phyloP scores from a whole-genome alignment of 108 stramenopile species.

The Mayamaea pseudoterrestris region DNA sequence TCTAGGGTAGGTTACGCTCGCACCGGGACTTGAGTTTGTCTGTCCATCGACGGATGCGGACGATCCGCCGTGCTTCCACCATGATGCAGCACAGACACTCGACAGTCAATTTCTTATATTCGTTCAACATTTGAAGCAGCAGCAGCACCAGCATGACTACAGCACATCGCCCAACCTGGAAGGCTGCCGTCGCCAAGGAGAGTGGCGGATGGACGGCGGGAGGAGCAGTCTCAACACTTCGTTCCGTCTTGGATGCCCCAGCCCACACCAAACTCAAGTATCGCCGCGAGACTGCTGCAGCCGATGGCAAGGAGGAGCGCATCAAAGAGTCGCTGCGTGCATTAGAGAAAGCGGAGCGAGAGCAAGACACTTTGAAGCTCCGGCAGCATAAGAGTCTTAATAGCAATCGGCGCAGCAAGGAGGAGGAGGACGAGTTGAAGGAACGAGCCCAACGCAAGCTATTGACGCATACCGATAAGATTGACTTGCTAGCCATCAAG shows the following conservation, averaged over 20 bases:
- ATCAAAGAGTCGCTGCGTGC: constrained; percentile 62
- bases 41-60: too few relatives aligned
- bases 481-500: constrained; percentile 46
- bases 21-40: too few relatives aligned
- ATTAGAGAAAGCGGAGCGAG: constrained; percentile 63
- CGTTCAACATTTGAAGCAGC: too few relatives aligned
- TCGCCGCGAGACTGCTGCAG: constrained; percentile 45
- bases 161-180: constrained; percentile 89
- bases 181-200: constrained; percentile 80
- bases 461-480: constrained; percentile 69
- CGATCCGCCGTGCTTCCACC: too few relatives aligned
- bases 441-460: constrained; percentile 52
- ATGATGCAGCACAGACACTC: too few relatives aligned
- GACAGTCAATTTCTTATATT: too few relatives aligned
- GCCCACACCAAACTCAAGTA: constrained; percentile 82
- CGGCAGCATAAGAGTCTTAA: constrained; percentile 18
- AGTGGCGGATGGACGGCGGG: constrained; percentile 80
- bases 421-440: constrained; percentile 36
- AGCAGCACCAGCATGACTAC: constrained; percentile 49
- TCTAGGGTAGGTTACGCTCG: too few relatives aligned
- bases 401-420: constrained; percentile 1
- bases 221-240: constrained; percentile 39
- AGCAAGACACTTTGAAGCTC: constrained; percentile 12
- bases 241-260: constrained; percentile 47
- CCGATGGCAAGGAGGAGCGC: constrained; percentile 41